Percentiles rank a stretch among this genome's conserved stretches.
Conservation (phyloP, 2,329 filamentous ascomycete species). For the Penicillium sp. region DNA sequence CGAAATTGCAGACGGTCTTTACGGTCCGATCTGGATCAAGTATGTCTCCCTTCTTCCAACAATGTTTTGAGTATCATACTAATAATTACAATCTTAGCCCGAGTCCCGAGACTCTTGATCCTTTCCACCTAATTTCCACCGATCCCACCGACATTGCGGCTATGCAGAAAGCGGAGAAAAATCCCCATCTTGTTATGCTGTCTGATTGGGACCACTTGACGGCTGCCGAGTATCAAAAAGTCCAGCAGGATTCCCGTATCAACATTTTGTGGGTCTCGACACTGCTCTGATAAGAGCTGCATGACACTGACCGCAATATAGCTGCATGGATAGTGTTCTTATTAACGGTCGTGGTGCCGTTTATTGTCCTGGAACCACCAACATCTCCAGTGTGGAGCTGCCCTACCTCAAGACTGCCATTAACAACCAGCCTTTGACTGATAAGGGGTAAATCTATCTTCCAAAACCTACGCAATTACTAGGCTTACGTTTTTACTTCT, state of each 20-base stretch:
- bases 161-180: conserved; percentile 48
- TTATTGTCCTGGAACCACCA: conserved; percentile 46
- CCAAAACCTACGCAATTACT: neutral
- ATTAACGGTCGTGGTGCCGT: conserved; percentile 58
- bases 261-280: conserved; percentile 10
- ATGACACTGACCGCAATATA: conserved; percentile 28
- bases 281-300: neutral
- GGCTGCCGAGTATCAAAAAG: conserved; percentile 42
- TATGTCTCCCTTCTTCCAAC: conserved; percentile 1
- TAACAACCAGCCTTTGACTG: conserved; percentile 22
- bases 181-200: conserved; percentile 48
- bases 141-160: conserved; percentile 37
- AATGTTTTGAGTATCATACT: neutral
- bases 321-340: conserved; percentile 57
- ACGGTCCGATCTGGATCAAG: conserved; percentile 44
- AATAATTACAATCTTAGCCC: conserved; percentile 41
- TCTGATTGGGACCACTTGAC: conserved; percentile 55
- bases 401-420: conserved; percentile 19
- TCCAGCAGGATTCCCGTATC: conserved; percentile 22
- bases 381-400: conserved; percentile 36
- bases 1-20: conserved; percentile 56
- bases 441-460: conserved; percentile 28
- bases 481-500: neutral
- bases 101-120: conserved; percentile 34
- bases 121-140: conserved; percentile 49